Conservation (phyloP, 352 stramenopile species). For the Phytophthora chlamydospora region DNA sequence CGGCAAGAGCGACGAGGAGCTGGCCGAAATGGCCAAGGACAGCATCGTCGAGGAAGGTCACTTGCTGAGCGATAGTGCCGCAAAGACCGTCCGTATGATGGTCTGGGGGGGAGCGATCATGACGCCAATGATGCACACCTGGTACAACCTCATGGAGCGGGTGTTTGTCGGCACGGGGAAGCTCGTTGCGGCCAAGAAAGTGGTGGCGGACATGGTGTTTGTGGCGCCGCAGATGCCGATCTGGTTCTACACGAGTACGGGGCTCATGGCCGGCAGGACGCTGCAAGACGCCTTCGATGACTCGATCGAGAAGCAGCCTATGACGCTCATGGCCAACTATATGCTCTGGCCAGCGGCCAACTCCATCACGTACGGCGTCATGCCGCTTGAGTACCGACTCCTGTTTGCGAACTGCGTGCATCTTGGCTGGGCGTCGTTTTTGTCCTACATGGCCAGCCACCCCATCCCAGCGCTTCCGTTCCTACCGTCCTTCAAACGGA, state of each 20-base stretch:
- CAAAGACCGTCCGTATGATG: constrained; percentile 61
- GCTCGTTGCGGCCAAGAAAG: constrained; percentile 37
- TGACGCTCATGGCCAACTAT: constrained; percentile 40
- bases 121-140: constrained; percentile 89
- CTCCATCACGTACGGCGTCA: constrained; percentile 37
- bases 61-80: constrained; percentile 24
- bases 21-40: constrained; percentile 15
- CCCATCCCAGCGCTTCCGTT: constrained; percentile 14
- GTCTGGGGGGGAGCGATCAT: constrained; percentile 88
- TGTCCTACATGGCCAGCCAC: constrained; percentile 38
- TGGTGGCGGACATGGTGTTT: constrained; percentile 41
- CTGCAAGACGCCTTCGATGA: constrained; percentile 26
- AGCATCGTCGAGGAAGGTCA: constrained; percentile 5
- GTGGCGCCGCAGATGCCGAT: constrained; percentile 37
- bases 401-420: constrained; percentile 40
- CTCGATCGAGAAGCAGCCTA: constrained; percentile 32
- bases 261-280: constrained; percentile 34
- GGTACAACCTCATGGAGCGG: constrained; percentile 85
- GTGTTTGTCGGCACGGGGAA: constrained; percentile 29
- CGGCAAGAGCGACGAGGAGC: constrained; percentile 25
- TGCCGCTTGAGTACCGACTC: constrained; percentile 40
- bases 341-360: constrained; percentile 44
- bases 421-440: constrained; percentile 43
- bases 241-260: constrained; percentile 41
- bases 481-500: constrained; percentile 8